Base-by-base conservation (phyloP, 176 grass and related monocot genomes). In the Cocos nucifera region DNA sequence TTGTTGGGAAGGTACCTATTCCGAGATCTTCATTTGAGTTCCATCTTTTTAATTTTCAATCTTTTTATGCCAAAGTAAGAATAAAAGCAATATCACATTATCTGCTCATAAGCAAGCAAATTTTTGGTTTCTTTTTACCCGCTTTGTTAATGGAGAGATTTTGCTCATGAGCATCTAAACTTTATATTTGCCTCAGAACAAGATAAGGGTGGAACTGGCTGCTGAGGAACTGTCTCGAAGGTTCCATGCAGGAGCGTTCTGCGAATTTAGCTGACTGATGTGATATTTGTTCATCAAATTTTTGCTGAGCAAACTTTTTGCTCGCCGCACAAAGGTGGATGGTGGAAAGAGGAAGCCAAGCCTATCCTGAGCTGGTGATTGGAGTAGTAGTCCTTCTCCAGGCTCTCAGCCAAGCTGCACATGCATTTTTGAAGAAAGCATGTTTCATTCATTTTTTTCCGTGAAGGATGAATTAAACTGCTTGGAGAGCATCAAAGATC, bases 1-100 rank as follows among this genome's bases (percentile, higher is more conserved):
- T 98, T 78, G 54, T 82, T 7, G 93, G 86, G 61, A 98, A 92
- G 93, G 93, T 98, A 85, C n/a, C 7, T 29, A 54, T 58, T 67
- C 53, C 25, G 62, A 39, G 44, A 44, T 44, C 35, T 44, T 12
- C 35, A 3, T 44, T 44, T 44, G 35, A 44, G 35, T 44, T 14
- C 35, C 35, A 44, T 44, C 35, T 44, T 28, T 4, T 28, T 44
- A 44, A 44, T 44, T 44, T 44, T 44, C 10, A 44, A 44, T 44
- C 8, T 44, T 44, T 44, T 51, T 65, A 54, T 27, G 63, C 26
- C 9, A 15, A 49, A 20, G 55, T 19, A 17, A 57, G n/a, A 4
- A 44, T 44, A 44, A 12, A 35, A 35, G 5, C 10, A 6, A 14
- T 44, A 12, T 44, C 9, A 44, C 1, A n/a, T 25, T 19, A 22